Evolutionary conservation across 441 rosid genomes (phyloP).

Genomic region (Aquilaria agallochum): DNA sequence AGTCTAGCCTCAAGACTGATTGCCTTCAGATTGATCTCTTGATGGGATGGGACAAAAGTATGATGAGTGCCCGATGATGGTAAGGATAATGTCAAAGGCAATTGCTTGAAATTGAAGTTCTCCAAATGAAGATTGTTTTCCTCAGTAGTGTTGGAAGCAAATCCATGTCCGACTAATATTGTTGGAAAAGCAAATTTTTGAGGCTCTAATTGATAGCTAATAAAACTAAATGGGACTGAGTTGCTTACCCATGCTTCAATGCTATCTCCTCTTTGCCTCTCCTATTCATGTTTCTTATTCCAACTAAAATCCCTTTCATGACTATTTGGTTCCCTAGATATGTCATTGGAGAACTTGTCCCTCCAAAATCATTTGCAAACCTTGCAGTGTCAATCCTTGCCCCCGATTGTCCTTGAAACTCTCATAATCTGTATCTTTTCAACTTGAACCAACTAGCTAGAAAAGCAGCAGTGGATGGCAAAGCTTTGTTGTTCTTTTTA

Average conservation of each 20-base stretch:
- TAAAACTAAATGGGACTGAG: slow-evolving; percentile 18
- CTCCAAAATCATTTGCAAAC: slow-evolving; percentile 34
- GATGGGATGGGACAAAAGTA: slow-evolving; percentile 45
- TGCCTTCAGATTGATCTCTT: slow-evolving; percentile 46
- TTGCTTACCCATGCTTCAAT: slow-evolving; percentile 17
- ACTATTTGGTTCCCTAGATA: slow-evolving; percentile 8
- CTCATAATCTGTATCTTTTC: slow-evolving; percentile 60
- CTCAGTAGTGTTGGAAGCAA: slow-evolving; percentile 19
- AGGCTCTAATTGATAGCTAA: slow-evolving; percentile 41
- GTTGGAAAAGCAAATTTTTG: slow-evolving; percentile 22
- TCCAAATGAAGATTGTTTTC: slow-evolving; percentile 25
- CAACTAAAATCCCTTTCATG: slow-evolving; percentile 9
- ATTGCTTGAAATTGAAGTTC: slow-evolving; percentile 38
- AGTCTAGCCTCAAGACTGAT: slow-evolving; percentile 21
- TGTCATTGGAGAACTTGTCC: slow-evolving; percentile 27
- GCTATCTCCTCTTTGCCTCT: slow-evolving; percentile 14
- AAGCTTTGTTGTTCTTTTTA: slow-evolving; percentile 24
- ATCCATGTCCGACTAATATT: slow-evolving; percentile 24
- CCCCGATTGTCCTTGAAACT: slow-evolving; percentile 67
- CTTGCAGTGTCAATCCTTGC: slow-evolving; percentile 77
- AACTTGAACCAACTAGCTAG: slow-evolving; percentile 46
- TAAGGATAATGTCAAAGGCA: slow-evolving; percentile 43
- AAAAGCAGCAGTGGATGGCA: slow-evolving; percentile 25
- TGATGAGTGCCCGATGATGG: slow-evolving; percentile 47
- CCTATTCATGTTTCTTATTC: slow-evolving; percentile 21